These are phyloP conservation scores for Stipa capillata DNA, from an alignment of 176 grass and related monocot genomes.

Conservation along the genomic window DNA sequence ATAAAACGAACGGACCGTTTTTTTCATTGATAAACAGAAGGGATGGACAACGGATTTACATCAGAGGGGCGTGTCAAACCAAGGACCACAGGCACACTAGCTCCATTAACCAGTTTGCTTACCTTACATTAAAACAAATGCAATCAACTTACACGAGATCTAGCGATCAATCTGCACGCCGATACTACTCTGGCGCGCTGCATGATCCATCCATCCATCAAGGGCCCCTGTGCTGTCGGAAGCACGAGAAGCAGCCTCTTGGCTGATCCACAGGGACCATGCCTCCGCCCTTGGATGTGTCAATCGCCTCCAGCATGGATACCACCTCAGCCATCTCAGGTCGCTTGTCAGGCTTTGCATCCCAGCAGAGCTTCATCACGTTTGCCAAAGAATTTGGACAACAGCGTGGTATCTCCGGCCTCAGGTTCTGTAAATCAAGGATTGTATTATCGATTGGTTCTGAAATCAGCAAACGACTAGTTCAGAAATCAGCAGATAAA, in stretches of 20 bases:
- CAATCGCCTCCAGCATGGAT: constrained; percentile 73
- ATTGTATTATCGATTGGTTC: not conserved
- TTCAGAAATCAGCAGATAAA: not conserved
- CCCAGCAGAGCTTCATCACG: constrained; percentile 94
- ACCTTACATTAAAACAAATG: constrained; percentile 22
- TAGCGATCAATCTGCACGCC: not conserved
- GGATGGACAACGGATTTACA: constrained; percentile 32
- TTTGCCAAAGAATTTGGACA: constrained; percentile 73
- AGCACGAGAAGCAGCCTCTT: constrained; percentile 65
- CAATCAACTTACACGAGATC: constrained; percentile 17
- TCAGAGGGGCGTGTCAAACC: not conserved
- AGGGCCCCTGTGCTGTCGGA: constrained; percentile 54
- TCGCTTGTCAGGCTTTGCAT: constrained; percentile 72
- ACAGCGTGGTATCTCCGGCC: constrained; percentile 92
- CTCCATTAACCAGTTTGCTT: constrained; percentile 33
- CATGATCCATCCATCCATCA: constrained; percentile 20
- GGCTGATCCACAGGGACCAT: constrained; percentile 76
- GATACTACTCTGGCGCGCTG: not conserved
- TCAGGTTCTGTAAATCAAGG: constrained; percentile 51
- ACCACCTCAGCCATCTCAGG: constrained; percentile 89
- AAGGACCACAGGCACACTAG: constrained; percentile 7
- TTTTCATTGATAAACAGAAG: constrained; percentile 13
- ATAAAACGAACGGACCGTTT: not conserved
- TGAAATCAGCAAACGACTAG: not conserved
- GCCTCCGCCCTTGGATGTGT: constrained; percentile 85